phyloP scores from a whole-genome alignment of 352 stramenopile genomes.

The Pythium grandisporangium region DNA sequence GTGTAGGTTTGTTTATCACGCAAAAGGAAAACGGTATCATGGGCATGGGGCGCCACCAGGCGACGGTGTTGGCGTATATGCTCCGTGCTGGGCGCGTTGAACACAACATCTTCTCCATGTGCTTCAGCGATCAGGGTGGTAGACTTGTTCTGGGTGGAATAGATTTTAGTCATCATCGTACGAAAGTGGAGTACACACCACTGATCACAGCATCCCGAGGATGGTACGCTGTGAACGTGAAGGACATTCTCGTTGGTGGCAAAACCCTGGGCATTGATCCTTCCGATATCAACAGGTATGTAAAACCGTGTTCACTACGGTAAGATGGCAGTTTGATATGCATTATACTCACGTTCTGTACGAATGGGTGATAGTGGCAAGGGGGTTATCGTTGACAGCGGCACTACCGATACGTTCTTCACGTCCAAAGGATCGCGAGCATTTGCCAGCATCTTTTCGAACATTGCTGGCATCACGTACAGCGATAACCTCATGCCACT shows the following conservation, averaged over 20 bases:
- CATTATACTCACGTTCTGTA: too few species aligned
- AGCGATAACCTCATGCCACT: conserved; percentile 49
- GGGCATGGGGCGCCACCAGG: conserved; percentile 58
- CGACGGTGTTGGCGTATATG: conserved; percentile 69
- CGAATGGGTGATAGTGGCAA: too few species aligned
- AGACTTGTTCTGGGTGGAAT: conserved; percentile 72
- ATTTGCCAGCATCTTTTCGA: conserved; percentile 45
- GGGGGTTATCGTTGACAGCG: conserved; percentile 81
- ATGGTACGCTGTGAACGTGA: conserved; percentile 80
- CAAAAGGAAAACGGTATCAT: conserved; percentile 89
- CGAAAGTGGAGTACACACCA: conserved; percentile 54
- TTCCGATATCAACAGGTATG: conserved; percentile 36
- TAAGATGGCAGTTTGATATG: too few species aligned
- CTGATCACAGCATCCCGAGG: conserved; percentile 31
- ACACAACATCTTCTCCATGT: conserved; percentile 76
- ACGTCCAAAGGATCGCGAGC: conserved; percentile 23
- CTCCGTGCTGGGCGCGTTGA: conserved; percentile 35
- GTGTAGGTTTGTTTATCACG: conserved; percentile 55
- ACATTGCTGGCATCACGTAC: conserved; percentile 39
- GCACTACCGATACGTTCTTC: conserved; percentile 83
- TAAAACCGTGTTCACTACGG: neutral
- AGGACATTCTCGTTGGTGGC: conserved; percentile 56
- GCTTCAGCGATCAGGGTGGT: conserved; percentile 57
- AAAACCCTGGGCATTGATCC: conserved; percentile 31
- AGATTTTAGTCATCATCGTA: conserved; percentile 65